Evolutionary conservation across 495 filamentous ascomycete species (phyloP), one percentile per base, ranked within the genome.

Genomic region (Neurospora sp.): DNA sequence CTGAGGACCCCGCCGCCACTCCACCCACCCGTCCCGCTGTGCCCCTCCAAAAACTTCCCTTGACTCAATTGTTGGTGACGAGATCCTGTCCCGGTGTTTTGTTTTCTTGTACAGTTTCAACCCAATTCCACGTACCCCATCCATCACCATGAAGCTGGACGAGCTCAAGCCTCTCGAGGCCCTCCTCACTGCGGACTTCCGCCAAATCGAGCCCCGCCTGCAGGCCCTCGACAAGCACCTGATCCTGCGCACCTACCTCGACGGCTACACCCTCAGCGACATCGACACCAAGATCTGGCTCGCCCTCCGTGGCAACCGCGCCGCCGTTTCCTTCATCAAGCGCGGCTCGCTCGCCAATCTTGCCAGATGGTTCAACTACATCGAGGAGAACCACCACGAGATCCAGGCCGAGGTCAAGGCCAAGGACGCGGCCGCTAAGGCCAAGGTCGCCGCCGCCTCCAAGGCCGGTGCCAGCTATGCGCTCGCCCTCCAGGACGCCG

Each of bases 391-490:
- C 42, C 92, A 93, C 79, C 91, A 92, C 8, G 92, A 88, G 80
- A 87, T 88, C 72, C 86, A 88, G 76, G 80, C 81, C 72, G 86
- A 86, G 73, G 79, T 87, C 77, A 87, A 86, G 79, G 85, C 84
- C 16, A 85, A 84, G 76, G 85, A 92, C 69, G 88, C 90, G 54
- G 84, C 84, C 39, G 86, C 92, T 71, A 92, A 86, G 75, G 89
- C 89, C 48, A 93, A 92, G 85, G 91, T 91, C 77, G 86, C 87
- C 38, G 91, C 90, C 39, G 89, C 89, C 77, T 92, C 89, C 76
- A 94, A 94, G 82, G 92, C 93, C 72, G 94, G 94, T 72, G 94
- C 87, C 37, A 96, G 87, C 84, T 99, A 96, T 83, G 94, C 96
- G 77, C 93, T 99, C 80, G 92, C 91, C 3, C 88, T 99, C 23